Conservation (phyloP, 495 filamentous ascomycete species). For the Lasiosphaeria miniovina region DNA sequence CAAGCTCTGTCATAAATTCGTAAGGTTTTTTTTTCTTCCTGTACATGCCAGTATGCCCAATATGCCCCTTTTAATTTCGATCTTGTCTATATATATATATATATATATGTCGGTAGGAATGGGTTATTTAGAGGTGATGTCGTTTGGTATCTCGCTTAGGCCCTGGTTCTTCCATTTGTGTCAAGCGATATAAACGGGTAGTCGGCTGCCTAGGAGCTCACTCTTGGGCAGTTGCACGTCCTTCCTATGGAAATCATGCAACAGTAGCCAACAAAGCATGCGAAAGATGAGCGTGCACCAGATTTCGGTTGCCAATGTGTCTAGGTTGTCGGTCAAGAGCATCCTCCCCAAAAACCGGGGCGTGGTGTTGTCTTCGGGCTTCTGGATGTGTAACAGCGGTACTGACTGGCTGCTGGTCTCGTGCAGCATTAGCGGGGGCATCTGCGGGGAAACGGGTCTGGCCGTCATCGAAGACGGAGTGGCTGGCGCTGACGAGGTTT, state of each 20-base stretch:
- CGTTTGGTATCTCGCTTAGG: too few species aligned
- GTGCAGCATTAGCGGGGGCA: not conserved
- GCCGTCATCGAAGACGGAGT: not conserved
- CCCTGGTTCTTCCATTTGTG: not conserved
- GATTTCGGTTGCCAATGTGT: constrained; percentile 28
- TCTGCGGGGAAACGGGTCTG: constrained; percentile 1
- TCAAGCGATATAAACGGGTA: constrained; percentile 44
- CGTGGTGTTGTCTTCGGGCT: not conserved
- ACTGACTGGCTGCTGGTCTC: constrained; percentile 15
- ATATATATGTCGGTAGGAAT: too few species aligned
- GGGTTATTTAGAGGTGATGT: too few species aligned
- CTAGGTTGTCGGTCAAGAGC: constrained; percentile 9
- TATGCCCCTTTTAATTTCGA: too few species aligned
- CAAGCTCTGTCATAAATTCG: too few species aligned
- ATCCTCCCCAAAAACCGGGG: not conserved
- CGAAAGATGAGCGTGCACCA: constrained; percentile 50
- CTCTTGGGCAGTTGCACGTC: constrained; percentile 48
- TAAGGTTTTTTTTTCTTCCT: too few species aligned
- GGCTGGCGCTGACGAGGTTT: constrained; percentile 3
- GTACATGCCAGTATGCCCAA: too few species aligned
- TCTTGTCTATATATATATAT: too few species aligned
- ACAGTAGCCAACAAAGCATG: constrained; percentile 51
- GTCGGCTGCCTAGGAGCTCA: constrained; percentile 44
- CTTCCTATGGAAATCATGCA: constrained; percentile 50
- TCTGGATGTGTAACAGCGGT: constrained; percentile 11